Evolutionary conservation across 2,329 filamentous ascomycete species (phyloP).

Genomic region (Zelopaecilomyces penicillatus): DNA sequence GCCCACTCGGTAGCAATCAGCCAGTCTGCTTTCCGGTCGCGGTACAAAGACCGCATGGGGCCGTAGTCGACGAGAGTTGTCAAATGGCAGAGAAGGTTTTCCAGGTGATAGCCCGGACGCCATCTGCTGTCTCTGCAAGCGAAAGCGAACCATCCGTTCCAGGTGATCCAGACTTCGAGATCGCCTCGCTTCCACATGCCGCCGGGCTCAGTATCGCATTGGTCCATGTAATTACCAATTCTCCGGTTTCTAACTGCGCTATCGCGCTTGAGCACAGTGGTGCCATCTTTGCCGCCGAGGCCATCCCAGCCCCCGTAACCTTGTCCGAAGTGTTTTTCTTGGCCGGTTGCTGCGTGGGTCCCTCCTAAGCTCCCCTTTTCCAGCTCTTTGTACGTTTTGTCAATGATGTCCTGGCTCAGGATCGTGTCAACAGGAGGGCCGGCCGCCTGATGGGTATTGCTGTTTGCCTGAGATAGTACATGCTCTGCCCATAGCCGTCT

Average conservation of each 20-base stretch:
- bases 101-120: neutral
- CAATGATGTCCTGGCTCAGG: neutral
- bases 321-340: neutral
- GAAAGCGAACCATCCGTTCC: neutral
- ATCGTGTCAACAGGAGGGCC: neutral
- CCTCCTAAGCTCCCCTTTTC: too few relatives aligned
- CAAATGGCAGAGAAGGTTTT: neutral
- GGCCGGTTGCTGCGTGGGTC: too few relatives aligned
- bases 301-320: neutral
- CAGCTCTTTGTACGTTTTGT: too few relatives aligned
- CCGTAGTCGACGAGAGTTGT: neutral
- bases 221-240: neutral
- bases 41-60: neutral
- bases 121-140: neutral
- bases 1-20: neutral
- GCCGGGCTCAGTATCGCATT: neutral
- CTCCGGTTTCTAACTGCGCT: neutral
- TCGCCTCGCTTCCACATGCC: neutral
- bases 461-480: neutral
- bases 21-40: neutral
- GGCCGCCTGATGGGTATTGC: neutral
- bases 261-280: neutral
- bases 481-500: neutral
- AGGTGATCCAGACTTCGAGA: neutral
- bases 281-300: neutral